A percentile compares a stretch with the other conserved stretches of the same genome.
These are phyloP conservation scores for Diaporthe sp. DNA, from an alignment of 2,329 filamentous ascomycete genomes.

Conservation along the genomic window DNA sequence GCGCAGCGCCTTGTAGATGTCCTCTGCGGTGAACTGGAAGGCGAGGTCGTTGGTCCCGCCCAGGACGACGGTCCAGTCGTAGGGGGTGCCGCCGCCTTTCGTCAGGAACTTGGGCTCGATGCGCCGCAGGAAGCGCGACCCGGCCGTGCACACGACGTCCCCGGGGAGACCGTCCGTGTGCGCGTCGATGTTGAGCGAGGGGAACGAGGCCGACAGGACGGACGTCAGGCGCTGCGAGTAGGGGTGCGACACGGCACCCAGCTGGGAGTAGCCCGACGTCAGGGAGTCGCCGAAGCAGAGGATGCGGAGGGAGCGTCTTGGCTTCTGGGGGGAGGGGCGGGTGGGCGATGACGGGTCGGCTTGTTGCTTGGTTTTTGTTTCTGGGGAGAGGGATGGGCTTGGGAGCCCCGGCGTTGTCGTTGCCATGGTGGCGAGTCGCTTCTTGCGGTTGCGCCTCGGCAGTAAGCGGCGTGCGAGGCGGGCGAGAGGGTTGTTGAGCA, in stretches of 20 bases:
- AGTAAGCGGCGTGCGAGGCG: slow-evolving; percentile 6
- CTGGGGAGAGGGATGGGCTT: neutral
- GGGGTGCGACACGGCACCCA: slow-evolving; percentile 56
- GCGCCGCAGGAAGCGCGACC: slow-evolving; percentile 43
- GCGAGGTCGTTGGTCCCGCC: slow-evolving; percentile 74
- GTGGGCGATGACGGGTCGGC: neutral
- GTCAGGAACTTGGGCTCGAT: slow-evolving; percentile 46
- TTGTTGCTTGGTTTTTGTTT: neutral
- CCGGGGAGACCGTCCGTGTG: slow-evolving; percentile 64
- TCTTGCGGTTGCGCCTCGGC: slow-evolving; percentile 6
- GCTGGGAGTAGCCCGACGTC: slow-evolving; percentile 66
- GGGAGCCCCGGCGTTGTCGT: neutral
- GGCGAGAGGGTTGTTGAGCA: neutral
- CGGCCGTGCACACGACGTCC: slow-evolving; percentile 59
- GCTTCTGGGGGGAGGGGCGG: neutral
- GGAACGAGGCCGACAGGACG: slow-evolving; percentile 61
- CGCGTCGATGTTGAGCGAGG: slow-evolving; percentile 47
- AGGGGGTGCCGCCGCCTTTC: slow-evolving; percentile 46
- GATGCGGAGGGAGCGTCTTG: slow-evolving; percentile 58
- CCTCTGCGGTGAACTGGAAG: slow-evolving; percentile 50
- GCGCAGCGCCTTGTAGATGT: slow-evolving; percentile 61
- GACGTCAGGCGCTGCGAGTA: slow-evolving; percentile 65
- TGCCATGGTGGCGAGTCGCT: slow-evolving; percentile 6
- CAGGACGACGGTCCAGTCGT: slow-evolving; percentile 70
- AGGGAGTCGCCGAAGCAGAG: slow-evolving; percentile 77